Evolutionary conservation across 208 protist genomes (phyloP).

Genomic region (Naegleria gruberi): DNA sequence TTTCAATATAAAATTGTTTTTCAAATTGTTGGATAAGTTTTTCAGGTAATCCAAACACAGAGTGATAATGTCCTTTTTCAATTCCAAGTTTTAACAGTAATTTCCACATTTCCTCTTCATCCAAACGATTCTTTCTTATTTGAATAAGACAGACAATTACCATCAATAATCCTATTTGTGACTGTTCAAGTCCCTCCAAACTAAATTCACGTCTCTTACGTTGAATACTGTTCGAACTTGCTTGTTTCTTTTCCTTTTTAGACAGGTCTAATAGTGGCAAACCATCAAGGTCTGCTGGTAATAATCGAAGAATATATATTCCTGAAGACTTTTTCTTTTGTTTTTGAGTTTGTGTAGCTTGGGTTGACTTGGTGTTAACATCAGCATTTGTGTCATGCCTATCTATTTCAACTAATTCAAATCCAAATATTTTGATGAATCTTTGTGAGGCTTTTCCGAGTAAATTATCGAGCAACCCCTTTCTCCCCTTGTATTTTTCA

Average conservation of each 20-base stretch:
- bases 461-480: neutral
- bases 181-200: neutral
- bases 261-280: neutral
- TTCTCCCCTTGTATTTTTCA: neutral
- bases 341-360: neutral
- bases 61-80: neutral
- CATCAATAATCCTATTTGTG: neutral
- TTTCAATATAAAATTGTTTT: slow-evolving; percentile 13
- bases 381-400: neutral
- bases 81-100: neutral
- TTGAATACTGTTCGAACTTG: neutral
- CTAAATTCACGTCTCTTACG: neutral
- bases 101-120: slow-evolving; percentile 6
- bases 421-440: neutral
- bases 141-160: neutral
- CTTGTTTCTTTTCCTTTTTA: neutral
- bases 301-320: neutral
- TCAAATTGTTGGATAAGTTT: neutral
- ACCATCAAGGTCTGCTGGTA: neutral
- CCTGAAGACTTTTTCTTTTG: neutral
- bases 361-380: neutral
- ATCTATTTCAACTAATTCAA: neutral
- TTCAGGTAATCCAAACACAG: neutral
- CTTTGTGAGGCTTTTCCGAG: neutral
- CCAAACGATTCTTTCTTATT: neutral